Base-by-base conservation (phyloP, 352 stramenopile species). In the Blastocystis sp. region DNA sequence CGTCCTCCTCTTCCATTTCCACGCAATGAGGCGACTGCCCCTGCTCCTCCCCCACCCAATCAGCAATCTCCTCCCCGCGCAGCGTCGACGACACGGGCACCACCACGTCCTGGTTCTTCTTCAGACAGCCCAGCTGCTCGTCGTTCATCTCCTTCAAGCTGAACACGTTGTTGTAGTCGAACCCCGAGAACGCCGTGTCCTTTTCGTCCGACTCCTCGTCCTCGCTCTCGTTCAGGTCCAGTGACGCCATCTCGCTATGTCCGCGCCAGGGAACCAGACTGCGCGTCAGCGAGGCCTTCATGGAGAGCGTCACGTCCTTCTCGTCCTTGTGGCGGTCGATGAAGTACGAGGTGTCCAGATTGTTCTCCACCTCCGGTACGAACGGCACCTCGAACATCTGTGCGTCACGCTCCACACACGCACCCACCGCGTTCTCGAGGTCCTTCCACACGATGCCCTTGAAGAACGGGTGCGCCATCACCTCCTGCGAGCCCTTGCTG, bases 331-430 rank as follows among this genome's bases (percentile, higher is more conserved):
- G 94, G 31, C 94, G 92, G 65, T 96, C 96, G 91, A 95, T 95
- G 91, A 96, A 96, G 90, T 96, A 96, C 70, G 93, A 95, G 41
- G 94, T 96, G 90, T 96, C 94, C 65, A 94, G 94, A 26, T 93
- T 93, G 4, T 94, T 93, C 90, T 95, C 93, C 26, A 96, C 89
- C 1, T 93, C 95, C 33, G 94, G 94, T 0, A 96, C 94, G 82
- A 96, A 96, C 29, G 94, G 94, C 35, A 94, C 31, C 16, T 80
- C 70, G 50, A 16, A 39, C 59, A 80, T 67, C 70, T 80, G 16
- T 16, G 35, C 29, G 59, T 65, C 33, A 39, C 12, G 19, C 35
- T n/a, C 21, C n/a, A 12, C 59, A 71, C 19, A 13, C 35, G 24
- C 10, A 6, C 21, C 93, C 26, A 94, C 93, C 19, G 92, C 93